Evolutionary conservation across 2,329 filamentous ascomycete species (phyloP), one percentile per base, ranked within the genome.

Genomic region (Didymella exigua): DNA sequence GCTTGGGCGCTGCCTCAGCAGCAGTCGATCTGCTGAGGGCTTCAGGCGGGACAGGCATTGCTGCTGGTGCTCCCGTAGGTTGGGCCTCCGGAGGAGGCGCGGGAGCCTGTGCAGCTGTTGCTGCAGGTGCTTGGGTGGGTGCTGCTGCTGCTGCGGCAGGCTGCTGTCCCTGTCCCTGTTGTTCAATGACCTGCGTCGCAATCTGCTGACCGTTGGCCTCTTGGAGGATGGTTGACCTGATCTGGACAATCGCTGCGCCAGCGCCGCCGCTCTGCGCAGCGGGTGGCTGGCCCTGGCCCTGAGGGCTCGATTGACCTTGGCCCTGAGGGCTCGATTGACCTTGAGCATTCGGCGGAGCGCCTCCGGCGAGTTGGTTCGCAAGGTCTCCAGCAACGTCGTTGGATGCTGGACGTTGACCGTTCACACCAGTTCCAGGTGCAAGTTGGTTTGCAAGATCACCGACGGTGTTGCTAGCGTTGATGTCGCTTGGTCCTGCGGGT

Each of bases 401-500:
- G 37, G 43, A 30, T 29, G 46, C 47, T 26, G 52, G 52, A 33
- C 41, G 41, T 26, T 55, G 52, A 13, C 46, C 52, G 29, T 13
- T 45, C 2, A 36, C 41, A 30, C 46, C 36, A 16, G 46, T 24
- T 34, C 47, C 63, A 29, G 62, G 59, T 14, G 62, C 54, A 29
- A 67, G 54, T 45, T 66, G 59, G 27, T 65, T 66, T 7, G 61
- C 58, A 24, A 67, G 47, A 30, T 60, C 60, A 26, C 58, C 59
- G 3, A 38, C 65, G 24, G 61, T 44, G 31, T 61, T 55, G 30
- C 37, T 56, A 14, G 53, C 58, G 29, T 40, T 44, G 34, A 60
- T 46, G 24, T 57, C 55, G 36, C 49, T 47, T 24, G 54, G 27
- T 24, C 53, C 46, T 46, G 40, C 30, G 18, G 45, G 53, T 14